Evolutionary conservation across 371 early-diverging fungal species (phyloP).

Genomic region (Rhizopus arrhizus): DNA sequence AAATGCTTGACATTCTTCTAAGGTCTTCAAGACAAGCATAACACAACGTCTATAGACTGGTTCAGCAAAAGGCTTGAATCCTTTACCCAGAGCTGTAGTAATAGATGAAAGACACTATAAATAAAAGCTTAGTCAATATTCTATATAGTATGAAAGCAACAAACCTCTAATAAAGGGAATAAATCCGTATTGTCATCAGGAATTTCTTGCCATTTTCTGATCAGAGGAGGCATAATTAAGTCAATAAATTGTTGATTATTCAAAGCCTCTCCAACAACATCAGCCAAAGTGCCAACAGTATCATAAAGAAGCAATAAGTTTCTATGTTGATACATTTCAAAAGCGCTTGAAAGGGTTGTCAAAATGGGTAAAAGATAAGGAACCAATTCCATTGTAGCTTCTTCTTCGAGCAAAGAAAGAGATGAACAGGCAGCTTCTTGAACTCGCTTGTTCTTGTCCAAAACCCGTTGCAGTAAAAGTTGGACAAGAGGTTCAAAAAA

Average conservation of each 20-base stretch:
- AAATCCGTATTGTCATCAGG: constrained; percentile 80
- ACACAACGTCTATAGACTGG: constrained; percentile 87
- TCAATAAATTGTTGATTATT: constrained; percentile 76
- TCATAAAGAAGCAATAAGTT: constrained; percentile 91
- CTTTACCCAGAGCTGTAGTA: constrained; percentile 81
- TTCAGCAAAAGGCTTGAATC: constrained; percentile 82
- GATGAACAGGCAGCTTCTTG: constrained; percentile 95
- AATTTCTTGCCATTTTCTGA: constrained; percentile 77
- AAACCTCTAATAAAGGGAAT: constrained; percentile 87
- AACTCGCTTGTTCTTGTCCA: constrained; percentile 92
- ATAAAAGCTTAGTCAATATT: background rate
- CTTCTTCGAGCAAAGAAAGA: constrained; percentile 89
- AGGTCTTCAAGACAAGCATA: constrained; percentile 73
- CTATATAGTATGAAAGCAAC: background rate
- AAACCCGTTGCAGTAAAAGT: constrained; percentile 73
- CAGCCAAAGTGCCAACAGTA: constrained; percentile 92
- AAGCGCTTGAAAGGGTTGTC: constrained; percentile 74
- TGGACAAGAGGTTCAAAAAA: constrained; percentile 81
- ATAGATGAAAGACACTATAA: constrained; percentile 83
- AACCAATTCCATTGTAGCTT: constrained; percentile 70
- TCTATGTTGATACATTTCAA: constrained; percentile 85
- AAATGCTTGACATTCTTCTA: constrained; percentile 67
- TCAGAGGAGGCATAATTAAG: constrained; percentile 80
- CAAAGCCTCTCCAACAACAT: constrained; percentile 78
- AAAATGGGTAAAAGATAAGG: constrained; percentile 87